phyloP scores from a whole-genome alignment of 352 stramenopile genomes.

The Globisporangium parvum region DNA sequence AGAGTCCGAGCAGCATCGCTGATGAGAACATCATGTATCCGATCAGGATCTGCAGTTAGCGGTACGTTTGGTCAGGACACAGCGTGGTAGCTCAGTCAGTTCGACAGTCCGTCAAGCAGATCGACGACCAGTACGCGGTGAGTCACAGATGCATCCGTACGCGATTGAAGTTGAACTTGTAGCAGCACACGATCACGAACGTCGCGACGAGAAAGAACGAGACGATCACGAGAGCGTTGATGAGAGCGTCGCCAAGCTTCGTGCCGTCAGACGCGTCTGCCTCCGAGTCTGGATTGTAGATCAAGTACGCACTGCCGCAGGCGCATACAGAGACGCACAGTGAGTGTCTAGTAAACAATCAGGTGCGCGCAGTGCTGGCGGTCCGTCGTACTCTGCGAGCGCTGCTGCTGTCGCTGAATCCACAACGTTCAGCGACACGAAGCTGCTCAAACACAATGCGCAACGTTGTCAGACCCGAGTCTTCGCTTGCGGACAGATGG shows the following conservation, averaged over 20 bases:
- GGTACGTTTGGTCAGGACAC: background rate
- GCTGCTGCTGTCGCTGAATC: slow-evolving; percentile 66
- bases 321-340: background rate
- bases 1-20: slow-evolving; percentile 74
- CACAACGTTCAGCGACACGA: slow-evolving; percentile 78
- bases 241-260: slow-evolving; percentile 65
- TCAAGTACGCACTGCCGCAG: slow-evolving; percentile 55
- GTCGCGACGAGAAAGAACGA: slow-evolving; percentile 86
- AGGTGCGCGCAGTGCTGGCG: background rate
- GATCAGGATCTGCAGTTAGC: slow-evolving; percentile 45
- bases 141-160: slow-evolving; percentile 19
- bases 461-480: too few relatives aligned
- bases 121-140: too few relatives aligned
- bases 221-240: slow-evolving; percentile 89
- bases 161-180: slow-evolving; percentile 87
- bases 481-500: too few relatives aligned
- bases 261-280: slow-evolving; percentile 46
- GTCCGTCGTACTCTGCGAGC: slow-evolving; percentile 47
- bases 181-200: slow-evolving; percentile 88
- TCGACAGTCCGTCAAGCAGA: too few relatives aligned
- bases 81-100: background rate
- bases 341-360: background rate
- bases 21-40: slow-evolving; percentile 91
- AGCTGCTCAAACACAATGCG: slow-evolving; percentile 20
- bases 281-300: slow-evolving; percentile 63